Evolutionary conservation across 2,329 filamentous ascomycete species (phyloP).

Genomic region (Beauveria bassiana): DNA sequence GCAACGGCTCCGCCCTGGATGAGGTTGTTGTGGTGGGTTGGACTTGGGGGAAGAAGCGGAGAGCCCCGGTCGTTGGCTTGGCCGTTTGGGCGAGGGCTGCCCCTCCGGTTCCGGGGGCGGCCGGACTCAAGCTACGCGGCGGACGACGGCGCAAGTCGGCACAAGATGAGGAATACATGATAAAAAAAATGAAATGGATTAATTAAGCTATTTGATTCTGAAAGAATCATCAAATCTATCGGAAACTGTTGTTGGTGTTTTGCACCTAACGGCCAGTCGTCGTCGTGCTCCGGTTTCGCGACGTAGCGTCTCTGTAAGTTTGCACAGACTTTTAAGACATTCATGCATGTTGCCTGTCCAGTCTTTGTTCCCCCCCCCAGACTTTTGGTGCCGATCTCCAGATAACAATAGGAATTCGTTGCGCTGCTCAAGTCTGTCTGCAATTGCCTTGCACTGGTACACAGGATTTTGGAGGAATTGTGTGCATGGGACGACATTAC

Average conservation of each 20-base stretch:
- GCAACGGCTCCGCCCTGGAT: not conserved
- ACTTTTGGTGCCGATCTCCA: no score
- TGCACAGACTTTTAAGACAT: not conserved
- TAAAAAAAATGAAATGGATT: no score
- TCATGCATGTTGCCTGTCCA: not conserved
- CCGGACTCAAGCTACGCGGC: not conserved
- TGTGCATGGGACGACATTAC: not conserved
- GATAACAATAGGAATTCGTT: no score
- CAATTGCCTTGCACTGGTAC: not conserved
- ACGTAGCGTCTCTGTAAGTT: not conserved
- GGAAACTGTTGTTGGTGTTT: not conserved
- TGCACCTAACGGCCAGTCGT: not conserved
- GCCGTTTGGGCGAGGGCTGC: not conserved
- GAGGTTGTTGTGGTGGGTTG: not conserved
- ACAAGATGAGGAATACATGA: not conserved
- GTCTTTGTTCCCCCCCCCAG: no score
- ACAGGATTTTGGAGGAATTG: not conserved
- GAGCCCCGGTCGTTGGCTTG: not conserved
- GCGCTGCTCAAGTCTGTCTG: not conserved
- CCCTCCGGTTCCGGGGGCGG: slow-evolving; percentile 8
- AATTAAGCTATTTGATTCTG: not conserved
- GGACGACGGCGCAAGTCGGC: slow-evolving; percentile 3
- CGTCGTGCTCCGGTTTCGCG: not conserved
- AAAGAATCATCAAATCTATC: no score
- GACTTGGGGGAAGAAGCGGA: not conserved